phyloP scores from a whole-genome alignment of 192 early-diverging fungal species.

The Entophlyctis luteolus region DNA sequence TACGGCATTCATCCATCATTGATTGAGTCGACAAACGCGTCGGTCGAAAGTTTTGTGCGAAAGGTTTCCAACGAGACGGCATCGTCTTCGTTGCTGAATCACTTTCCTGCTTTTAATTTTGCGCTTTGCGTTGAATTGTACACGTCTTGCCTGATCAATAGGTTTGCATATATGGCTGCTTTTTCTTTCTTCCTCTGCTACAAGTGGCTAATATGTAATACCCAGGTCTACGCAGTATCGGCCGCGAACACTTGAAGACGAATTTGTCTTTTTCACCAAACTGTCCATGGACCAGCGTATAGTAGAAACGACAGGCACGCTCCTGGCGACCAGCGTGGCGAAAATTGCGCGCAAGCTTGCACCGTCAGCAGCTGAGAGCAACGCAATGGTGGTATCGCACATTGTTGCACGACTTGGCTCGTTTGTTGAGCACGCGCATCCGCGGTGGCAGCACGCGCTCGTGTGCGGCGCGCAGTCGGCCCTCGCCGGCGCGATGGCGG shows the following conservation, averaged over 20 bases:
- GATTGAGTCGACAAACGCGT: no score
- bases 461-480: conserved; percentile 4
- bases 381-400: background rate
- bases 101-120: conserved; percentile 13
- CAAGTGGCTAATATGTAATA: background rate
- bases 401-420: background rate
- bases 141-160: background rate
- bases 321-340: conserved; percentile 6
- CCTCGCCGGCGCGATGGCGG: background rate
- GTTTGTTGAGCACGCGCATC: conserved; percentile 10
- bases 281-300: conserved; percentile 9
- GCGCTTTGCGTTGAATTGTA: conserved; percentile 15
- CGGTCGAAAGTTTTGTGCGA: no score
- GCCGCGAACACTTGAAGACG: background rate
- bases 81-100: no score
- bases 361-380: background rate
- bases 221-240: conserved; percentile 9
- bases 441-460: conserved; percentile 10
- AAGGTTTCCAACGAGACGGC: no score
- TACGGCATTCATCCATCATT: background rate
- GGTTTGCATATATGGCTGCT: background rate
- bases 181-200: background rate
- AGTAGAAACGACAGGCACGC: background rate
- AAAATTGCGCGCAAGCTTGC: conserved; percentile 13
- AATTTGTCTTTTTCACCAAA: background rate